Conservation (phyloP, 140 eudicot species). For the Cichorium intybus region DNA sequence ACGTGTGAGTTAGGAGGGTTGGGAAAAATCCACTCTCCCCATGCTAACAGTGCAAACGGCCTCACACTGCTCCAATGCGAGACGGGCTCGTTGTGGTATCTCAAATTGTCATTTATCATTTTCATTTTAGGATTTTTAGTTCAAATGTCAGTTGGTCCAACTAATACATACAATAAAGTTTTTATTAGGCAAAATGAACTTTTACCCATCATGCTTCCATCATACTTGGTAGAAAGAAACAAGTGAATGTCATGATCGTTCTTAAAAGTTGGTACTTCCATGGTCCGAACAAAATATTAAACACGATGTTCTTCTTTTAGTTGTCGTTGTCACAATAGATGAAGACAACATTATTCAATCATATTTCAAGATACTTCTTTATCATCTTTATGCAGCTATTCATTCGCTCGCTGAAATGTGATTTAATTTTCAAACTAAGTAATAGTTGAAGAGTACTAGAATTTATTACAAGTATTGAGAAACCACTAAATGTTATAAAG, state of each 20-base stretch:
- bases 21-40: no score
- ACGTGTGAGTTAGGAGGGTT: no score
- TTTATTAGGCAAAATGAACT: conserved; percentile 2
- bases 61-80: no score
- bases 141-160: not conserved
- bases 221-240: not conserved
- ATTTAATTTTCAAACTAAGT: not conserved
- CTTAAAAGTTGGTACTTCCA: not conserved
- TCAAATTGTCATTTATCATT: not conserved
- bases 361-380: not conserved
- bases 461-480: not conserved
- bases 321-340: conserved; percentile 22
- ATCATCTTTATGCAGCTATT: not conserved
- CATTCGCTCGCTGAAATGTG: not conserved
- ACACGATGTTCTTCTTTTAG: conserved; percentile 6
- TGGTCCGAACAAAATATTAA: conserved; percentile 10
- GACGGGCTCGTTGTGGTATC: no score
- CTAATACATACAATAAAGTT: not conserved
- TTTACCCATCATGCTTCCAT: not conserved
- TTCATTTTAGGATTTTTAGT: not conserved
- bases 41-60: no score
- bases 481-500: no score
- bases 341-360: not conserved
- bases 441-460: no score
- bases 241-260: not conserved